Conservation (phyloP, 2,329 filamentous ascomycete species). For the Ophiostoma piceae region DNA sequence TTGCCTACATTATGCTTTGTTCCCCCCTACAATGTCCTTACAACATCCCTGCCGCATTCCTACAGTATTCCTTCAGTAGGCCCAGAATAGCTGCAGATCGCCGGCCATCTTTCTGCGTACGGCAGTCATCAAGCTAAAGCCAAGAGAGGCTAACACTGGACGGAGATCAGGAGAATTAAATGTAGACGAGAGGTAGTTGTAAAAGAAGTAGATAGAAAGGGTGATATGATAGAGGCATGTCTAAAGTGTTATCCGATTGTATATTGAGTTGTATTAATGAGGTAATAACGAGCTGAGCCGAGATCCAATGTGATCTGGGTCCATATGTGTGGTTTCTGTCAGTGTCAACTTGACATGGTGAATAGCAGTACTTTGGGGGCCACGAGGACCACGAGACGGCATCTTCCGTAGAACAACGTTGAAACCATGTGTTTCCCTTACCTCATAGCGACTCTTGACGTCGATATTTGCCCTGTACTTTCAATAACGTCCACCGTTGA, state of each 20-base stretch:
- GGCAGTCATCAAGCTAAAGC: constrained; percentile 11
- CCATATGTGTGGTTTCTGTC: neutral
- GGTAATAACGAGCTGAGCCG: neutral
- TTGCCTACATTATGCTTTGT: neutral
- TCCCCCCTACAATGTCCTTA: neutral
- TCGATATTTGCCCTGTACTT: neutral
- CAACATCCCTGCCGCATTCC: too few species aligned
- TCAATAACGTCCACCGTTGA: neutral
- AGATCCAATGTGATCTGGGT: neutral
- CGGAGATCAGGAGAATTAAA: neutral
- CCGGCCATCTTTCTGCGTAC: neutral
- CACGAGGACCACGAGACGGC: neutral
- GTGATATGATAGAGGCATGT: neutral
- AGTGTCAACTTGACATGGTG: neutral
- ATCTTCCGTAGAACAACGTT: neutral
- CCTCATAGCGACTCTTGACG: neutral
- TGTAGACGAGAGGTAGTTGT: neutral
- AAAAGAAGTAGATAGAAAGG: neutral
- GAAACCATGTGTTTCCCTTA: neutral
- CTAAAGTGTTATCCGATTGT: neutral
- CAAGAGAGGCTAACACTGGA: neutral
- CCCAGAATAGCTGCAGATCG: neutral
- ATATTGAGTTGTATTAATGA: neutral
- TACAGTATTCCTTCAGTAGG: neutral
- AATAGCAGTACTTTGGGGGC: neutral